Evolutionary conservation across 176 grass and related monocot species (phyloP).

Genomic region (Pontederia crassipes): DNA sequence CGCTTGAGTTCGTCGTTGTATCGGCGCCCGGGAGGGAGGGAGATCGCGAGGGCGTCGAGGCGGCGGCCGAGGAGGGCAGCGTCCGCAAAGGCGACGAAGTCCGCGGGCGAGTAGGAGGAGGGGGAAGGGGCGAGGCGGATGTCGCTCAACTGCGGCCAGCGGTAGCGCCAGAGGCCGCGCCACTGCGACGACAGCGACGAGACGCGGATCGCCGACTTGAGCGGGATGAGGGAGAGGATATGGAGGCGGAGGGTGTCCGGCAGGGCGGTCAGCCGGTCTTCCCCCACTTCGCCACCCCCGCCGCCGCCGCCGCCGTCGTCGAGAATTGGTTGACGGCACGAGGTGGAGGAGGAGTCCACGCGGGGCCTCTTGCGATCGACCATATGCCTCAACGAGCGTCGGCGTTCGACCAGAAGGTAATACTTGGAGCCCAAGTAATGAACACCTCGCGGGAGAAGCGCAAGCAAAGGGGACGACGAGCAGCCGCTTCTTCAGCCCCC

Average conservation of each 20-base stretch:
- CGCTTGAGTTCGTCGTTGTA: conserved; percentile 30
- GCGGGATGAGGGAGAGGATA: conserved; percentile 15
- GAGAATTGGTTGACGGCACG: background rate
- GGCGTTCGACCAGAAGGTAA: no score
- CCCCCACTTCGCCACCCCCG: background rate
- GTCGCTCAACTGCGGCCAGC: conserved; percentile 17
- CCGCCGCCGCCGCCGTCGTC: background rate
- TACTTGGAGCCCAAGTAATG: no score
- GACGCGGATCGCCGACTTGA: conserved; percentile 8
- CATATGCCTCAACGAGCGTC: no score
- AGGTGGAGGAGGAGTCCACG: background rate
- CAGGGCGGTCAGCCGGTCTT: conserved; percentile 8
- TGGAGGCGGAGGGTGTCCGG: conserved; percentile 1
- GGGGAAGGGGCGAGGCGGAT: background rate
- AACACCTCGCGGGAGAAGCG: no score
- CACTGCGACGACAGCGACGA: conserved; percentile 1
- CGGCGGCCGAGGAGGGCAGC: conserved; percentile 15
- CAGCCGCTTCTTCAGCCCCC: no score
- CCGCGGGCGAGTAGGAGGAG: background rate
- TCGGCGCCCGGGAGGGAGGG: conserved; percentile 35
- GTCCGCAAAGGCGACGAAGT: background rate
- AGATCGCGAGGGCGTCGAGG: conserved; percentile 34
- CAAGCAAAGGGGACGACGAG: no score
- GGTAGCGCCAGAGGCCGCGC: conserved; percentile 18
- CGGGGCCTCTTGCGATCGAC: background rate